These are phyloP conservation scores for Phytophthora niederhauseri DNA, from an alignment of 352 stramenopile genomes.

Conservation along the genomic window DNA sequence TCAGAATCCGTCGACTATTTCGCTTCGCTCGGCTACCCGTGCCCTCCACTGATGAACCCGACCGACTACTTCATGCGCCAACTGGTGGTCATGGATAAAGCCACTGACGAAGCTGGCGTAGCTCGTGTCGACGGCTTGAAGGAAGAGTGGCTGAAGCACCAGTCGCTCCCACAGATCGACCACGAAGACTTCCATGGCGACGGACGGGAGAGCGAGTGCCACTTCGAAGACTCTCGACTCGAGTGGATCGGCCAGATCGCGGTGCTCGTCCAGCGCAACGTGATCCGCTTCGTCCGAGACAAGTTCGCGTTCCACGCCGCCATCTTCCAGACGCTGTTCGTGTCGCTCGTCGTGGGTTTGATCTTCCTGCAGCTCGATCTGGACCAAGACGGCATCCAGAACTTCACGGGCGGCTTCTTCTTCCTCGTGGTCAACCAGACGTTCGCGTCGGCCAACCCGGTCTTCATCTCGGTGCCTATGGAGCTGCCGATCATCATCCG, in stretches of 20 bases:
- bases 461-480: conserved; percentile 46
- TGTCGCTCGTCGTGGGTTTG: conserved; percentile 42
- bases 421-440: conserved; percentile 53
- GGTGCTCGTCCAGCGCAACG: conserved; percentile 46
- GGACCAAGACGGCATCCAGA: conserved; percentile 50
- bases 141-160: conserved; percentile 28
- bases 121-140: conserved; percentile 29
- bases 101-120: conserved; percentile 30
- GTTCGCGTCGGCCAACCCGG: conserved; percentile 36
- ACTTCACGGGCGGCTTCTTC: conserved; percentile 51
- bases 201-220: background rate
- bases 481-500: conserved; percentile 52
- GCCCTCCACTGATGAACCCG: conserved; percentile 43
- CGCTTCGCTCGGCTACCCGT: conserved; percentile 29
- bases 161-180: conserved; percentile 15
- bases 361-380: conserved; percentile 56
- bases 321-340: conserved; percentile 39
- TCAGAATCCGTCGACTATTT: conserved; percentile 43
- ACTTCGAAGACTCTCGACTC: conserved; percentile 27
- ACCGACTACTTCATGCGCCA: conserved; percentile 53
- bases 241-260: conserved; percentile 32
- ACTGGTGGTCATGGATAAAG: conserved; percentile 40
- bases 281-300: conserved; percentile 44
- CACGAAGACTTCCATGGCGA: background rate
- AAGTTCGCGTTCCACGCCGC: conserved; percentile 29